phyloP scores from a whole-genome alignment of 2,329 filamentous ascomycete species.

The Exophiala lecanii-corni region DNA sequence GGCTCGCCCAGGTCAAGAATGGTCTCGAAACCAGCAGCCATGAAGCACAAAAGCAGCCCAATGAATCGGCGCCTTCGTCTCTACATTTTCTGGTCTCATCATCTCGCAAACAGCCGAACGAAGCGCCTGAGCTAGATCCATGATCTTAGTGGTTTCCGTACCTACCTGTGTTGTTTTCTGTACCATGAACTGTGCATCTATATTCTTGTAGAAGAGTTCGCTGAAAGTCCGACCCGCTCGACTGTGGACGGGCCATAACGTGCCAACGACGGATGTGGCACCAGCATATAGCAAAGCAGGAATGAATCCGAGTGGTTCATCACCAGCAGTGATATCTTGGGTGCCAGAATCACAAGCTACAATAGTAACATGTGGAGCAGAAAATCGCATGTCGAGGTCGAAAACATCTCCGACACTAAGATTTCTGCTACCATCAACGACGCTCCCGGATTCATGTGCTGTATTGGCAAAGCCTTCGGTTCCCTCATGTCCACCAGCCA shows the following conservation, averaged over 20 bases:
- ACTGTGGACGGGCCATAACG: neutral
- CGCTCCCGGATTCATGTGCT: neutral
- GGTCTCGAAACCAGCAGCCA: neutral
- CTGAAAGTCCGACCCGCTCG: neutral
- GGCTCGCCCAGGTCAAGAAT: too few relatives aligned
- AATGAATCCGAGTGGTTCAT: neutral
- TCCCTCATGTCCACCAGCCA: neutral
- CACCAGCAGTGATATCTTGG: neutral
- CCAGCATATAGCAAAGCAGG: neutral
- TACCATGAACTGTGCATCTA: neutral
- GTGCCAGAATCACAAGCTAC: neutral
- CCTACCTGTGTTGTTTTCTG: neutral
- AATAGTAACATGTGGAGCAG: neutral
- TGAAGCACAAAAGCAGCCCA: neutral
- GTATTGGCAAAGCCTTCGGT: neutral
- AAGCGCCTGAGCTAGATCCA: neutral
- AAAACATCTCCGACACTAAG: neutral
- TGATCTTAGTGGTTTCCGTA: too few relatives aligned
- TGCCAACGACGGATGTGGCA: neutral
- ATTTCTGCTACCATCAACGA: neutral
- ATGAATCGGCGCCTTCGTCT: neutral
- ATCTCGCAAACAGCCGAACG: neutral
- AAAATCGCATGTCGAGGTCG: neutral
- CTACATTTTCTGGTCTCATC: neutral
- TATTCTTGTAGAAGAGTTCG: neutral